Evolutionary conservation across 192 early-diverging fungal species (phyloP), one percentile per base, ranked within the genome.

Genomic region (Gaertneriomyces semiglobifer): DNA sequence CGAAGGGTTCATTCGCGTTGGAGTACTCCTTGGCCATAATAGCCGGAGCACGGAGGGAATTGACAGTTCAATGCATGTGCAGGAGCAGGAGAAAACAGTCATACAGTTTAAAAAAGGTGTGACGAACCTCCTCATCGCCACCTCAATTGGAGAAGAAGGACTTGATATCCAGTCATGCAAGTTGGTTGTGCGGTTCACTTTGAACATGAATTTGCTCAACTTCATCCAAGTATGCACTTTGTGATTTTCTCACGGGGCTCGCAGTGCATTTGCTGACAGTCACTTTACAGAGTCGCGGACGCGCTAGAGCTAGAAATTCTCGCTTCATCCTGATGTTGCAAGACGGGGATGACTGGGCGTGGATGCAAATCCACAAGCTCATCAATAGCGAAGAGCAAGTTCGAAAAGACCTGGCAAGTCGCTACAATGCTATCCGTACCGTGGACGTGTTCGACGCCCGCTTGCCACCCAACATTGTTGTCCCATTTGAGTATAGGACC

Each of bases 91-190:
- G 41, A 73, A 68, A 16, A 84, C 84, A 4, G 84, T 96, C 19
- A 70, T 60, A 0, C 70, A 85, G 19, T 98, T 98, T 69, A 75
- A 84, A 18, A 64, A 67, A 5, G 86, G 88, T 47, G 70, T 74
- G 4, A 69, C 89, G 33, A 96, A 96, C 64, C 65, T 96, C 33
- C 66, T 98, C 2, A 84, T 96, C 58, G 89, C 95, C 6, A 98
- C 95, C 1, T 55, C 79, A 77, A 93, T 98, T 9, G 95, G 92
- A 9, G 95, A 96, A 69, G 95, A 98, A 72, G 95, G 95, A 18
- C 76, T 98, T 1, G 95, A 98, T 71, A 92, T 98, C 51, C 90
- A 92, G 68, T 87, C 89, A 0, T 98, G 93, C 74, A 96, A 93
- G 51, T 56, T 93, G 48, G 92, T 95, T 8, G 81, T 95, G 19